Evolutionary conservation across 768 basidiomycete genomes (phyloP), one percentile per base, ranked within the genome.

Genomic region (Pholiota microspora): DNA sequence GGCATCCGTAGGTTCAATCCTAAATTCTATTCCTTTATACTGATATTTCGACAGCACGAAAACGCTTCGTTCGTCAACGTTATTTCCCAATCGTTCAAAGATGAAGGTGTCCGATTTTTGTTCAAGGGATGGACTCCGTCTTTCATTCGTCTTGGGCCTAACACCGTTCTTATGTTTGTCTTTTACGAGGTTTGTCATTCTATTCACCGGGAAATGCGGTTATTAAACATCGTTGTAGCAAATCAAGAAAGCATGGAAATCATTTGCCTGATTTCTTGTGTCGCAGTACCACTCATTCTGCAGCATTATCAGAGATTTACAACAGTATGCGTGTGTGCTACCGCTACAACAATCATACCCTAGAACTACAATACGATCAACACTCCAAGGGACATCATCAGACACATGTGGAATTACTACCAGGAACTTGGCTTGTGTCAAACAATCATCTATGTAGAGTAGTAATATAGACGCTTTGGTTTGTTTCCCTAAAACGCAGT

Each of bases 101-200:
- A 85, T 62, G 92, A 94, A 74, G 92, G 92, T 0, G 77, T 83
- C 8, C 74, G 77, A 55, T 92, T 93, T 67, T 73, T 93, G 51
- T 89, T 94, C 71, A 92, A 89, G 67, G 92, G 92, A 29, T 94
- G 92, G 92, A 89, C 89, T 15, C 92, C 92, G 2, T 88, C 92
- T 7, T 94, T 92, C 70, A 82, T 88, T 61, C 84, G 92, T 45
- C 71, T 94, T 38, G 90, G 86, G 25, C 91, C 91, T 1, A 92
- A 92, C 66, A 93, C 92, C 1, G 77, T 94, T 29, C 73, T 93
- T 4, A 80, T 93, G 71, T 94, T 92, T 69, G 85, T 93, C 45
- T 91, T 92, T 71, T 86, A 87, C 59, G 91, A 93, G 75, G 89
- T 88, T 59, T 46, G 74, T 51, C 36, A 28, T 23, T 55, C 25